A percentile compares a stretch with the other conserved stretches of the same genome.
These are phyloP conservation scores for Fraxinus baroniana DNA, from an alignment of 305 asterid species.

Conservation along the genomic window DNA sequence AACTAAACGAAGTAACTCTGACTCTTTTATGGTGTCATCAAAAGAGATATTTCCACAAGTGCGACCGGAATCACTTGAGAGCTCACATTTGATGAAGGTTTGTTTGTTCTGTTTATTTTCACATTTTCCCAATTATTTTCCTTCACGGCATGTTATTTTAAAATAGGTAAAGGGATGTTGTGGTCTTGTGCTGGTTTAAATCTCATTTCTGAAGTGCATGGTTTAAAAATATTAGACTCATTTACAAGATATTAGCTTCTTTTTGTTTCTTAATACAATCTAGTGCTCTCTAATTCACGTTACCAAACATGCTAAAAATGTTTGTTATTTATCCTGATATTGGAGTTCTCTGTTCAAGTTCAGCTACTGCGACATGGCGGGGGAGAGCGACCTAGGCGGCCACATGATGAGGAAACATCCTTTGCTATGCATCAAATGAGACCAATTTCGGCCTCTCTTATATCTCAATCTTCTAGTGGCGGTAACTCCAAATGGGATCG, in stretches of 20 bases:
- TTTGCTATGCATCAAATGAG: constrained; percentile 54
- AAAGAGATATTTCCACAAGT: constrained; percentile 59
- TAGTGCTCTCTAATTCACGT: neutral
- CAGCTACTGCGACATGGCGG: constrained; percentile 75
- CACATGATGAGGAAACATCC: constrained; percentile 54
- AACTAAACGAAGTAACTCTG: constrained; percentile 72
- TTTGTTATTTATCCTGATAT: constrained; percentile 35
- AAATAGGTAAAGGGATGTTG: neutral
- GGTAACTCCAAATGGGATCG: constrained; percentile 59
- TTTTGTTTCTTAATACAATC: neutral
- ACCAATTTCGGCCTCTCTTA: constrained; percentile 51
- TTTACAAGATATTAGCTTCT: neutral
- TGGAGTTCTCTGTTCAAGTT: constrained; percentile 33
- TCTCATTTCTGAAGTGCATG: constrained; percentile 2
- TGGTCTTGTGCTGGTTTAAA: neutral
- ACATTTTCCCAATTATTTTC: neutral
- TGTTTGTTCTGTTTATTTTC: constrained; percentile 27
- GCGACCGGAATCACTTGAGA: constrained; percentile 57
- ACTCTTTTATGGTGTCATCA: constrained; percentile 58
- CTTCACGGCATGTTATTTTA: neutral
- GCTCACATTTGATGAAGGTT: constrained; percentile 74
- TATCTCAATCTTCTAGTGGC: constrained; percentile 55
- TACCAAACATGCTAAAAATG: neutral
- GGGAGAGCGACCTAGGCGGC: constrained; percentile 54
- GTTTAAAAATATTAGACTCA: neutral